phyloP scores from a whole-genome alignment of 805 yeast genomes.

The Ascoidea asiatica region DNA sequence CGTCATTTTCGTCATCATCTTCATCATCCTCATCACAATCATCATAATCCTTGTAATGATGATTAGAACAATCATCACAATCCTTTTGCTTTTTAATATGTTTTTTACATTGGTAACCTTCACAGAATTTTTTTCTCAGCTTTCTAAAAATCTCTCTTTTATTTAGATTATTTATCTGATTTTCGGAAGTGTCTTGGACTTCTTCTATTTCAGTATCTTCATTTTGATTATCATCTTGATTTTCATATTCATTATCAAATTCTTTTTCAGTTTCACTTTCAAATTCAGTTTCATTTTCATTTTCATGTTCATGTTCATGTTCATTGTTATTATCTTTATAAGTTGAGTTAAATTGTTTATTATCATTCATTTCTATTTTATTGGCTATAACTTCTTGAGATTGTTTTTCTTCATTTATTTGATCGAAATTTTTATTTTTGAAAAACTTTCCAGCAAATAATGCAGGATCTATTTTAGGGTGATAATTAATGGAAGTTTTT shows the following conservation, averaged over 20 bases:
- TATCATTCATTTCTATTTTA: too few relatives aligned
- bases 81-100: constrained; percentile 2
- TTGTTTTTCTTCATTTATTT: constrained; percentile 5
- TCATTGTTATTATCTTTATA: constrained; percentile 1
- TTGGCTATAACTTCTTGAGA: too few relatives aligned
- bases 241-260: constrained; percentile 43
- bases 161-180: constrained; percentile 11
- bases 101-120: constrained; percentile 6
- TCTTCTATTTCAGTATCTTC: background rate
- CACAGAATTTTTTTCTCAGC: constrained; percentile 1
- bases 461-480: constrained; percentile 3
- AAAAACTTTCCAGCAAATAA: constrained; percentile 1
- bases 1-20: constrained; percentile 5
- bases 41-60: constrained; percentile 5
- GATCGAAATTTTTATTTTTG: background rate
- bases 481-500: constrained; percentile 9
- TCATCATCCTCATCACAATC: constrained; percentile 2
- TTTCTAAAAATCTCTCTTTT: background rate
- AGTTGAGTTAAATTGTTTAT: constrained; percentile 9
- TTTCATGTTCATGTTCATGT: constrained; percentile 7
- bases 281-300: constrained; percentile 4
- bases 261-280: constrained; percentile 12
- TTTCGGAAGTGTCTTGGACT: constrained; percentile 1
- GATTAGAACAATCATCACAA: constrained; percentile 3
- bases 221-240: constrained; percentile 37